A percentile compares a stretch with the other conserved stretches of the same genome.
Conservation (phyloP, 2,329 filamentous ascomycete species). For the Pseudopyrenochaeta lycopersici region DNA sequence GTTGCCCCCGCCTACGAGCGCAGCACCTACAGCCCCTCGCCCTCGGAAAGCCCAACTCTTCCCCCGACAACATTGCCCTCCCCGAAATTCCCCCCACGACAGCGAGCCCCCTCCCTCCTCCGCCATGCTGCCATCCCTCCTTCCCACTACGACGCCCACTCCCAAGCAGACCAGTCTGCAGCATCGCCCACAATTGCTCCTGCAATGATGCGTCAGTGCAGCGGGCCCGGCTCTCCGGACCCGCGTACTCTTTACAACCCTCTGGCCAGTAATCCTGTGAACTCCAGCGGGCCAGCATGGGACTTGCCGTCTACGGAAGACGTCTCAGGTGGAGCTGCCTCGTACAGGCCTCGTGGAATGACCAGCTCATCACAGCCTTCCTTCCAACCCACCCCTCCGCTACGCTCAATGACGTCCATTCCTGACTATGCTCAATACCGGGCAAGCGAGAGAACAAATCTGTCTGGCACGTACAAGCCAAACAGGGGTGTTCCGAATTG, state of each 20-base stretch:
- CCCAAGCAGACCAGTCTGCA: constrained; percentile 25
- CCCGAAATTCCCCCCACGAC: constrained; percentile 53
- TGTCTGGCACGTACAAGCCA: constrained; percentile 47
- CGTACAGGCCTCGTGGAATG: constrained; percentile 40
- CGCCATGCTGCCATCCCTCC: constrained; percentile 43
- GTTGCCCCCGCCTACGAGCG: constrained; percentile 35
- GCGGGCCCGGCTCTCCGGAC: constrained; percentile 38
- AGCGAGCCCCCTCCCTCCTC: constrained; percentile 53
- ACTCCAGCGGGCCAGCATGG: constrained; percentile 34
- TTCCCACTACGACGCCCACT: constrained; percentile 34
- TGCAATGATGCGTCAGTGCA: constrained; percentile 33
- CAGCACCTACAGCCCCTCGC: constrained; percentile 38
- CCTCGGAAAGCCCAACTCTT: constrained; percentile 41
- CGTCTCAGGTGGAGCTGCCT: constrained; percentile 12
- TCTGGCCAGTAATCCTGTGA: constrained; percentile 46
- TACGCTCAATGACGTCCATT: constrained; percentile 49
- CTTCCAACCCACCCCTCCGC: constrained; percentile 31
- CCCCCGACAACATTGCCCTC: constrained; percentile 44
- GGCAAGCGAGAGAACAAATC: constrained; percentile 36
- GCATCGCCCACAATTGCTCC: constrained; percentile 39
- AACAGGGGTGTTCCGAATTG: constrained; percentile 48
- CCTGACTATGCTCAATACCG: constrained; percentile 46
- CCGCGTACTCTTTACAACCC: constrained; percentile 45
- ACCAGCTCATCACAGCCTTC: constrained; percentile 43
- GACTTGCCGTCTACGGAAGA: constrained; percentile 36